A percentile compares a stretch with the other conserved stretches of the same genome.
Evolutionary conservation across 2,329 filamentous ascomycete species (phyloP).

Genomic region (Claviceps pazoutovae): DNA sequence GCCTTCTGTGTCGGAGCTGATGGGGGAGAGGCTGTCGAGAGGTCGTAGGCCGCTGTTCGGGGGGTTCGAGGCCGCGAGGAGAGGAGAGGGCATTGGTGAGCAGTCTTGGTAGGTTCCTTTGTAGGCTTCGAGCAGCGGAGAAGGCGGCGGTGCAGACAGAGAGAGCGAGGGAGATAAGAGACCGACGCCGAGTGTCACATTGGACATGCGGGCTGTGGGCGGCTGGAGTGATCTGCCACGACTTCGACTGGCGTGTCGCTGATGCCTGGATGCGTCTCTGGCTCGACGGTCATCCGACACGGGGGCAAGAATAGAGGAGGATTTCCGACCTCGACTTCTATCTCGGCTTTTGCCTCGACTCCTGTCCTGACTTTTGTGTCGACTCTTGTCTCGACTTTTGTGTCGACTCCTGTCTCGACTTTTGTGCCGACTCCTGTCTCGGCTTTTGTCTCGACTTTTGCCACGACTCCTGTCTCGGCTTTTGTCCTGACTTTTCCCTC

Average conservation of each 20-base stretch:
- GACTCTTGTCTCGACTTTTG: no score
- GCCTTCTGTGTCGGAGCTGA: slow-evolving; percentile 31
- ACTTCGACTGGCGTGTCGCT: slow-evolving; percentile 21
- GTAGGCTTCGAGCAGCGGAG: slow-evolving; percentile 82
- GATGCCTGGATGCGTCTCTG: slow-evolving; percentile 15
- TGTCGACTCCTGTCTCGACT: no score
- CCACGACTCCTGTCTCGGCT: no score
- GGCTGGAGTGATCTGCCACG: slow-evolving; percentile 34
- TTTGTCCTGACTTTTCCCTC: no score
- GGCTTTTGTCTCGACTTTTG: no score
- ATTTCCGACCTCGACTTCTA: slow-evolving; percentile 5
- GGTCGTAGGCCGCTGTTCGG: slow-evolving; percentile 35
- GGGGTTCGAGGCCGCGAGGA: slow-evolving; percentile 37
- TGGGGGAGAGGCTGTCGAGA: slow-evolving; percentile 38
- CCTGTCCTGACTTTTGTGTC: no score
- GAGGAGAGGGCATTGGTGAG: slow-evolving; percentile 83
- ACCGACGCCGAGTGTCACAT: slow-evolving; percentile 34
- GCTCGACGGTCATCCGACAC: slow-evolving; percentile 8
- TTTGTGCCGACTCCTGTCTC: no score
- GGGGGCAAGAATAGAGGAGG: slow-evolving; percentile 11
- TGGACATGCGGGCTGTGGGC: slow-evolving; percentile 35
- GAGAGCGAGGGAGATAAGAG: slow-evolving; percentile 26
- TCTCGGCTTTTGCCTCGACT: no score
- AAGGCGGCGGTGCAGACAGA: slow-evolving; percentile 51
- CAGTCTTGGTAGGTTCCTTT: slow-evolving; percentile 88